Conservation (phyloP, 371 early-diverging fungal genomes). For the Rhizomucor pusillus region DNA sequence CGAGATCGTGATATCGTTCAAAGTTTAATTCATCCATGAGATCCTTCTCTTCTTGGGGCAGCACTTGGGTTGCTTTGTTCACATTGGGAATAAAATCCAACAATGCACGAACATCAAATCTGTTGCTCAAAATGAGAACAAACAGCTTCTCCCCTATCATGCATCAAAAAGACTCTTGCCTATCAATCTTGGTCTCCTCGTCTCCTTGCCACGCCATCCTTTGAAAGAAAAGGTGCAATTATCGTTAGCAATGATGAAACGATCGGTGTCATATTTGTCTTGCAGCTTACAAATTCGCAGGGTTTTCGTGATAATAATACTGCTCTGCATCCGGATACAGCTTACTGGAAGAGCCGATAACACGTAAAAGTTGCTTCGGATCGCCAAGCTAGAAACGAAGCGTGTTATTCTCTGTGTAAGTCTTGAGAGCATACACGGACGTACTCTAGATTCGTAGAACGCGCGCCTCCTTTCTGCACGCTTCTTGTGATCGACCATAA, state of each 20-base stretch:
- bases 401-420: neutral
- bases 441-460: constrained; percentile 58
- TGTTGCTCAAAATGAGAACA: constrained; percentile 16
- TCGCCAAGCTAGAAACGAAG: constrained; percentile 47
- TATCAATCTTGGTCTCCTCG: constrained; percentile 45
- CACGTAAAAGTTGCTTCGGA: constrained; percentile 54
- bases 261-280: too few relatives aligned
- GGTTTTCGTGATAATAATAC: constrained; percentile 51
- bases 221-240: constrained; percentile 5
- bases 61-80: constrained; percentile 7
- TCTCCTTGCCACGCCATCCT: constrained; percentile 57
- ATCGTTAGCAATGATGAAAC: neutral
- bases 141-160: neutral
- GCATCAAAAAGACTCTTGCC: constrained; percentile 29
- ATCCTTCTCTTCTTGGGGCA: constrained; percentile 36
- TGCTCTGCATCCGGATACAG: constrained; percentile 55
- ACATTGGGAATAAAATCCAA: constrained; percentile 50
- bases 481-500: constrained; percentile 54
- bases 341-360: constrained; percentile 49
- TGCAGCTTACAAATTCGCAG: constrained; percentile 50
- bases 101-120: constrained; percentile 60
- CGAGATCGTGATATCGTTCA: constrained; percentile 57
- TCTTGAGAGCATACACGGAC: neutral
- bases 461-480: constrained; percentile 59
- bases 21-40: constrained; percentile 49